These are phyloP conservation scores for Canavalia ensiformis DNA, from an alignment of 306 rosid genomes.

Conservation along the genomic window DNA sequence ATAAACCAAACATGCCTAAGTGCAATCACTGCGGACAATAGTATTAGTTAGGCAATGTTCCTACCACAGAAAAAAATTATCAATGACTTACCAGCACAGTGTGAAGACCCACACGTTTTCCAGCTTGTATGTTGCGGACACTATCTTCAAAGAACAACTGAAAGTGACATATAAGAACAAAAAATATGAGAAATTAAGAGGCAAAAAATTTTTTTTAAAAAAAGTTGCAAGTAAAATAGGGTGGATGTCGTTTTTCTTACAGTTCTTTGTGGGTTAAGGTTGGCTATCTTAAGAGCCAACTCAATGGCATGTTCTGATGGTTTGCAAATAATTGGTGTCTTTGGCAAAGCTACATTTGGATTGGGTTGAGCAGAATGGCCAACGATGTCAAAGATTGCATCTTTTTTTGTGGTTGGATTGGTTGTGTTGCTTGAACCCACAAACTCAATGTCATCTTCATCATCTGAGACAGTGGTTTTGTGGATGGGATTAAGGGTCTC, in stretches of 20 bases:
- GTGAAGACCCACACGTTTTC: constrained; percentile 84
- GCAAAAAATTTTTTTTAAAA: not conserved
- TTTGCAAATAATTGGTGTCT: constrained; percentile 89
- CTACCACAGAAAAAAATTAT: constrained; percentile 38
- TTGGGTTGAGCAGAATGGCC: constrained; percentile 71
- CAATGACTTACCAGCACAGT: constrained; percentile 80
- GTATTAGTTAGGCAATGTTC: constrained; percentile 24
- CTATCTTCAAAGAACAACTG: constrained; percentile 98
- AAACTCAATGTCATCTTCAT: constrained; percentile 74
- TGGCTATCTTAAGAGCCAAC: constrained; percentile 81
- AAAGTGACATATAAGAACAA: constrained; percentile 22
- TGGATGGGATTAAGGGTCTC: constrained; percentile 89
- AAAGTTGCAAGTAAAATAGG: not conserved
- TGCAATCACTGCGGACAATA: not conserved
- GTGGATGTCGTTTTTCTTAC: constrained; percentile 55
- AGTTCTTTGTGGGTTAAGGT: constrained; percentile 83
- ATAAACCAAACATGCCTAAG: no score
- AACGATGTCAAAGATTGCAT: constrained; percentile 78
- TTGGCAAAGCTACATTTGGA: constrained; percentile 64
- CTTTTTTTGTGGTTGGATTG: constrained; percentile 39
- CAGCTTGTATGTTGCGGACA: constrained; percentile 89
- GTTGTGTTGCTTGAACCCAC: constrained; percentile 53
- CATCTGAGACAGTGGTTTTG: constrained; percentile 66
- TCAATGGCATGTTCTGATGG: constrained; percentile 80
- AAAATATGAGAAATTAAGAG: not conserved